Evolutionary conservation across 192 early-diverging fungal genomes (phyloP).

Genomic region (Haplosporangium gracile): DNA sequence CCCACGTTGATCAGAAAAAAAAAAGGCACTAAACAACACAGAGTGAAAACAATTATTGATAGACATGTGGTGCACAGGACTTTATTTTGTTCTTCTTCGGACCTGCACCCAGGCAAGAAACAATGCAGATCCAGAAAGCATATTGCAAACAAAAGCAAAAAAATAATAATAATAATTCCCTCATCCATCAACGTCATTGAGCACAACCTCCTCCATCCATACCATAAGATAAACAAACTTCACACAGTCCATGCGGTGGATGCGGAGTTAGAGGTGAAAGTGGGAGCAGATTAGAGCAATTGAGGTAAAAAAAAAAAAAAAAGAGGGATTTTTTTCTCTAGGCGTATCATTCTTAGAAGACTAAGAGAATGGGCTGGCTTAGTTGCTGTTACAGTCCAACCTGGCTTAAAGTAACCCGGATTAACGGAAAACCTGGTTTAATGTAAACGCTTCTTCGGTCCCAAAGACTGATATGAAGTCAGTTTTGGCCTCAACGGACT

Average conservation of each 20-base stretch:
- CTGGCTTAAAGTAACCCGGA: too few relatives aligned
- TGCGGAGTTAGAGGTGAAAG: neutral
- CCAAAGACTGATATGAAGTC: too few relatives aligned
- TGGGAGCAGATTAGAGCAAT: neutral
- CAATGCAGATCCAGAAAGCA: neutral
- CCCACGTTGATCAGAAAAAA: neutral
- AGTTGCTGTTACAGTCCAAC: too few relatives aligned
- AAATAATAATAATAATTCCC: neutral
- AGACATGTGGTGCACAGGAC: neutral
- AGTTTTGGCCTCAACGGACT: too few relatives aligned
- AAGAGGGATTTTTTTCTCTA: slow-evolving; percentile 1
- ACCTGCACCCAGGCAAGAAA: neutral
- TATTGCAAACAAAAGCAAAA: slow-evolving; percentile 1
- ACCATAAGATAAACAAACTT: neutral
- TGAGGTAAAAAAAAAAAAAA: neutral
- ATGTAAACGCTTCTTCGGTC: too few relatives aligned
- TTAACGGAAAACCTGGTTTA: too few relatives aligned
- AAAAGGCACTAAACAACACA: neutral
- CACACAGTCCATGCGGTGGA: slow-evolving; percentile 3
- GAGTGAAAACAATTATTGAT: neutral
- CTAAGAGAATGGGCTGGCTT: neutral
- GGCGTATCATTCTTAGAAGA: neutral
- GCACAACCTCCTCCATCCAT: neutral
- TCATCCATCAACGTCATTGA: neutral
- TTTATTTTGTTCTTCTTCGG: neutral